Evolutionary conservation across 306 rosid genomes (phyloP).

Genomic region (Inga laurina): DNA sequence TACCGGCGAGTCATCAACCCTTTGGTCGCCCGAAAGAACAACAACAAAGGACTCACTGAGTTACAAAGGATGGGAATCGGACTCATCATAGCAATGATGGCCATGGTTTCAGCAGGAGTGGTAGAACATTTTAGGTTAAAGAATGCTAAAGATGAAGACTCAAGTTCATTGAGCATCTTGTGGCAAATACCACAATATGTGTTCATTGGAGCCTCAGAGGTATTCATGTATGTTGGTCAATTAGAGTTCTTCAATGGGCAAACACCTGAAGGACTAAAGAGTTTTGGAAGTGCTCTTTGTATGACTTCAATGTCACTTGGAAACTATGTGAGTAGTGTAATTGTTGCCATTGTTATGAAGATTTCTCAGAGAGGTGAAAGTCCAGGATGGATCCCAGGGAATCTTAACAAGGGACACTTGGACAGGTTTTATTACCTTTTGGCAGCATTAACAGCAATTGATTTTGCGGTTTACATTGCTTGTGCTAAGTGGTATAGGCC

Average conservation of each 20-base stretch:
- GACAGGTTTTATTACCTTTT: slow-evolving; percentile 73
- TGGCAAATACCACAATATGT: slow-evolving; percentile 18
- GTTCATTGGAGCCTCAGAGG: background rate
- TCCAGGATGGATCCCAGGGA: slow-evolving; percentile 84
- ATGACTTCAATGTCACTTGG: background rate
- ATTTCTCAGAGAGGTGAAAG: slow-evolving; percentile 48
- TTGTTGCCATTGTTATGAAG: slow-evolving; percentile 61
- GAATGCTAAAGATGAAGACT: slow-evolving; percentile 35
- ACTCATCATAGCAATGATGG: slow-evolving; percentile 51
- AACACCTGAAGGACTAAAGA: background rate
- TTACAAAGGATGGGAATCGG: slow-evolving; percentile 70
- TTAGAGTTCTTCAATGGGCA: background rate
- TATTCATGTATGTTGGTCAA: slow-evolving; percentile 3
- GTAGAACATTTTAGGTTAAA: slow-evolving; percentile 60
- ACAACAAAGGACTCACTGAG: slow-evolving; percentile 47
- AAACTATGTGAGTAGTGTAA: background rate
- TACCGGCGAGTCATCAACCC: slow-evolving; percentile 63
- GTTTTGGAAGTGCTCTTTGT: background rate
- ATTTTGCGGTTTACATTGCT: slow-evolving; percentile 47
- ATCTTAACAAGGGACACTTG: slow-evolving; percentile 72
- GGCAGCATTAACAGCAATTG: slow-evolving; percentile 65
- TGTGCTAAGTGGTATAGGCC: slow-evolving; percentile 79
- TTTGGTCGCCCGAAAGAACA: slow-evolving; percentile 28
- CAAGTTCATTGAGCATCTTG: slow-evolving; percentile 45
- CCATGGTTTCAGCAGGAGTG: slow-evolving; percentile 65